phyloP scores from a whole-genome alignment of 2,329 filamentous ascomycete species.

The Dactylellina sp. region DNA sequence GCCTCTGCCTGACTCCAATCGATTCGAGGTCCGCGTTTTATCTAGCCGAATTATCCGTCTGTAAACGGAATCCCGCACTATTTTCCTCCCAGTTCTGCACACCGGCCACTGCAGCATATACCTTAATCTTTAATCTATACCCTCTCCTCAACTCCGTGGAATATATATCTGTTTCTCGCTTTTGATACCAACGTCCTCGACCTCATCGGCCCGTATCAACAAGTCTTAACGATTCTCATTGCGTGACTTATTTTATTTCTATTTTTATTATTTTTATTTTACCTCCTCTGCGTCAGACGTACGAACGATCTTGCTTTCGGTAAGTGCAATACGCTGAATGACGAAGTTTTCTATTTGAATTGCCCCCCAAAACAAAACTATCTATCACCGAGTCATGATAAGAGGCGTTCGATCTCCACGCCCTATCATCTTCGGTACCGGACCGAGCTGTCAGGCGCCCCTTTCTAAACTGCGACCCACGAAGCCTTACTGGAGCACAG shows the following conservation, averaged over 20 bases:
- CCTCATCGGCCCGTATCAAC: constrained; percentile 43
- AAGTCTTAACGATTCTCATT: constrained; percentile 53
- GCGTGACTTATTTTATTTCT: constrained; percentile 24
- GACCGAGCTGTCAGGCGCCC: constrained; percentile 51
- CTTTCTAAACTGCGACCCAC: constrained; percentile 24
- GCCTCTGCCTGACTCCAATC: constrained; percentile 40
- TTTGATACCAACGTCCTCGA: constrained; percentile 45
- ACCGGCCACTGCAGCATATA: constrained; percentile 51
- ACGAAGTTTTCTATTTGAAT: constrained; percentile 19
- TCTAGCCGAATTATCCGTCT: constrained; percentile 57
- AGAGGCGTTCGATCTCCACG: constrained; percentile 37
- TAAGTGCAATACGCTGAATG: constrained; percentile 45
- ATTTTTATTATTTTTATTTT: not conserved
- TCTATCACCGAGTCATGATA: constrained; percentile 34
- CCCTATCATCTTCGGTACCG: constrained; percentile 32
- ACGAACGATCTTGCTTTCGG: constrained; percentile 37
- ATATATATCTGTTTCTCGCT: constrained; percentile 48
- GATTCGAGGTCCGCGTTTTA: constrained; percentile 55
- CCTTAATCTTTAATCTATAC: constrained; percentile 54
- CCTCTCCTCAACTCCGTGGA: constrained; percentile 55
- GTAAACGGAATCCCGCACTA: constrained; percentile 46
- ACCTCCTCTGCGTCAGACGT: constrained; percentile 20
- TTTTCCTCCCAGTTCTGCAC: constrained; percentile 42
- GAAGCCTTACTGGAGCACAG: constrained; percentile 11
- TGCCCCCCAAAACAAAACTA: constrained; percentile 4